Base-by-base conservation (phyloP, 1,284 basidiomycete species). In the Cutaneotrichosporon cyanovorans region DNA sequence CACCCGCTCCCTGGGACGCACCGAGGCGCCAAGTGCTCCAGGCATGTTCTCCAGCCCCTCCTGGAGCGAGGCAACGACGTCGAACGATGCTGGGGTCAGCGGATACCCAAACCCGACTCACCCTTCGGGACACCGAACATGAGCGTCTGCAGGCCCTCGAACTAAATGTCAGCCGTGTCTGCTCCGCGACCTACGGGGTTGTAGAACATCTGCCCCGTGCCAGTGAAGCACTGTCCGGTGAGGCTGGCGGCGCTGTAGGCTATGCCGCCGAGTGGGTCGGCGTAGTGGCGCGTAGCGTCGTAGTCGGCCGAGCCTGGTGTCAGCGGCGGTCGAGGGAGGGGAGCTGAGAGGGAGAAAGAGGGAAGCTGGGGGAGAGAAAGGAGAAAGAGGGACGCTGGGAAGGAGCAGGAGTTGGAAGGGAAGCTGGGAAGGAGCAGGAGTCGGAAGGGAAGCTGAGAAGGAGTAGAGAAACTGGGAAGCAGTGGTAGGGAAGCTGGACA, bases 221-320 rank as follows among this genome's bases (percentile, higher is more conserved):
- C 73, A 0, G 62, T 65, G 45, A 62, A 59, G 32, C 74, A 75
- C 45, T 78, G 71, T 6, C 77, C 76, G 4, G 79, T 61, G 0
- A 76, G 76, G 66, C 74, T 75, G 52, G 80, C 75, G 11, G 80
- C 74, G 2, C 75, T 76, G 20, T 69, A 70, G 0, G 72, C 73
- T 5, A 76, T 74, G 6, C 40, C 42, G 7, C 28, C 16, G 25
- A 53, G 20, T 9, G 51, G 51, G 45, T 49, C 51, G 12, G 45
- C 36, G 37, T 50, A 50, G 38, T 53, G 51, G 1, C 51, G 36
- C 30, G 45, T 58, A 1, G 73, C 70, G 28, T 75, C 70, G 56
- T 81, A 80, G 53, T 80, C 79, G 54, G 76, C 78, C 0, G 78
- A 55, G 21, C 78, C 79, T 80, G 51, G 2, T 6, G 23, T 20